Conservation (phyloP, 768 basidiomycete genomes). For the Leccinum rimulosum region DNA sequence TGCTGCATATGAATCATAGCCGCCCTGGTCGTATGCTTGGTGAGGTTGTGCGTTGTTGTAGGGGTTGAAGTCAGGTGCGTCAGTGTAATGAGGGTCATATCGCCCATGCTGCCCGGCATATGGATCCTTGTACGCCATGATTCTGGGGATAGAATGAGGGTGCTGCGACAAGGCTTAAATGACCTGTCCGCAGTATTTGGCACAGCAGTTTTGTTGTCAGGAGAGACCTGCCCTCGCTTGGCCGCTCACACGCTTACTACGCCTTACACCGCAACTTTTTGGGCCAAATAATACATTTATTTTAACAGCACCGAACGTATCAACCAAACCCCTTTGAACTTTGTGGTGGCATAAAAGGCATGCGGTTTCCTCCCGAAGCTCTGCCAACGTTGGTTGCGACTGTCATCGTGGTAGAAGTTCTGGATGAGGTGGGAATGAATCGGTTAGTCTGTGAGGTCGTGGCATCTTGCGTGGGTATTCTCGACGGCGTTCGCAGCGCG, state of each 20-base stretch:
- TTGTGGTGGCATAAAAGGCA: conserved; percentile 50
- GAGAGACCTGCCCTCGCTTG: background rate
- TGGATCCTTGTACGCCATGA: conserved; percentile 55
- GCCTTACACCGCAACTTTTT: background rate
- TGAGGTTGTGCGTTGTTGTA: conserved; percentile 46
- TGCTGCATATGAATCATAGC: conserved; percentile 26
- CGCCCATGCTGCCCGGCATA: conserved; percentile 39
- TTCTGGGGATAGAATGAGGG: background rate
- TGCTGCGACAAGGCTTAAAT: conserved; percentile 21
- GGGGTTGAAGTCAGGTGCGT: conserved; percentile 42
- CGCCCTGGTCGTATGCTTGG: conserved; percentile 52
- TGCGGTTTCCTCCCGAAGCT: conserved; percentile 44
- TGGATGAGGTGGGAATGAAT: conserved; percentile 29
- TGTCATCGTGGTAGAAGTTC: conserved; percentile 24
- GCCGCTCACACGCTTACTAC: conserved; percentile 12
- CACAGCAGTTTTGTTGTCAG: conserved; percentile 2
- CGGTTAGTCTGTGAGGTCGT: conserved; percentile 28
- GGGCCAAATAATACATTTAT: conserved; percentile 1
- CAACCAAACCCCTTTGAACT: conserved; percentile 32
- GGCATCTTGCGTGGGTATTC: conserved; percentile 17
- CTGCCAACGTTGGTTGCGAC: conserved; percentile 4
- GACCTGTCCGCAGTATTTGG: conserved; percentile 6
- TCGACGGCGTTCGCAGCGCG: conserved; percentile 27
- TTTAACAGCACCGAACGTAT: background rate
- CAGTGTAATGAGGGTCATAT: conserved; percentile 33